phyloP scores from a whole-genome alignment of 148 eudicot genomes.

The Chenopodium suecicum region DNA sequence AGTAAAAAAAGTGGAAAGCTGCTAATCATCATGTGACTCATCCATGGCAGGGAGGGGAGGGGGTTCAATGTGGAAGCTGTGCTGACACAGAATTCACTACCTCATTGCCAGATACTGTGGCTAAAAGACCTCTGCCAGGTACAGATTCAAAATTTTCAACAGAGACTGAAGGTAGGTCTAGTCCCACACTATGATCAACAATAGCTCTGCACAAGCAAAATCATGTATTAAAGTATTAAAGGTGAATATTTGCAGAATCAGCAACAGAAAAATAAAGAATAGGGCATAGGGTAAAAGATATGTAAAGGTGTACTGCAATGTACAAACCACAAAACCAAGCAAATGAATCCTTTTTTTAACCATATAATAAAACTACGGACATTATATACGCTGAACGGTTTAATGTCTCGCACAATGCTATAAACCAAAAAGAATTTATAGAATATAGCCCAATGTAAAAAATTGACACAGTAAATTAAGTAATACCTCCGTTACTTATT shows the following conservation, averaged over 20 bases:
- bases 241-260: neutral
- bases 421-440: neutral
- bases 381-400: neutral
- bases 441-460: neutral
- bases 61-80: neutral
- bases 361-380: neutral
- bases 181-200: conserved; percentile 81
- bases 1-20: neutral
- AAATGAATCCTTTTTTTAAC: neutral
- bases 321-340: neutral
- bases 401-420: neutral
- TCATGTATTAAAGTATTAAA: neutral
- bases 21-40: neutral
- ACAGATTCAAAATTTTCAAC: conserved; percentile 87
- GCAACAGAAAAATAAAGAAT: neutral
- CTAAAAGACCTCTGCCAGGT: conserved; percentile 94
- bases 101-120: conserved; percentile 80
- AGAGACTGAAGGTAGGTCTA: conserved; percentile 73
- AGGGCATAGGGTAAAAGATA: neutral
- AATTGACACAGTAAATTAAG: neutral
- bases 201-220: conserved; percentile 77
- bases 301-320: neutral
- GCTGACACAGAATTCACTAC: conserved; percentile 38
- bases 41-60: neutral
- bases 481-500: too few relatives aligned